Base-by-base conservation (phyloP, 2,329 filamentous ascomycete species). In the Fulvia fulva region DNA sequence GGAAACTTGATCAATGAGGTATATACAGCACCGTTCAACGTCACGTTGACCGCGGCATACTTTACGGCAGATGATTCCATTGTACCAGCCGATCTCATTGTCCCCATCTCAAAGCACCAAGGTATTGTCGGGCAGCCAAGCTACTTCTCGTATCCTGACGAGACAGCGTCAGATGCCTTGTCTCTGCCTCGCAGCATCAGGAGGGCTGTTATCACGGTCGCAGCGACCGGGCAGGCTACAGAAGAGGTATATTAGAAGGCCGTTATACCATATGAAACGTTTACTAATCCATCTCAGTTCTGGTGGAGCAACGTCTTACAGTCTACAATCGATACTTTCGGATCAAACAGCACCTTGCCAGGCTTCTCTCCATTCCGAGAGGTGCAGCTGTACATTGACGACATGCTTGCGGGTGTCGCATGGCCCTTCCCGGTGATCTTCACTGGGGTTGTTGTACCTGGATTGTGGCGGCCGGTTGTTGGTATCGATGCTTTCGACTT, bases 381-480 rank as follows among this genome's bases (percentile, higher is more conserved):
- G 74, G 80, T 94, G 1, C 89, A 92, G 65, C 76, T 94, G 0
- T 77, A 83, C 45, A 89, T 95, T 53, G 90, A 95, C 68, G 88
- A 83, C 1, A 75, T 81, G 19, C 73, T 93, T 22, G 88, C 88
- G 1, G 90, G 90, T 1, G 84, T 91, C 1, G 82, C 85, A 30
- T 94, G 88, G 89, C 91, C 90, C 0, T 93, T 89, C 66, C 89
- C 90, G 0, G 81, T 91, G 19, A 87, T 95, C 51, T 93, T 92
- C 66, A 92, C 90, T 0, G 90, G 91, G 2, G 90, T 90, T 1
- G 80, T 95, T 5, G 86, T 88, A 0, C 89, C 89, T 4, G 84
- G 85, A 1, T 80, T 94, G 41, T 91, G 91, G 82, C 80, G 89
- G 6, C 90, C 90, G 0, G 81, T 94, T 55, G 90, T 89, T 2